phyloP scores from a whole-genome alignment of 495 filamentous ascomycete genomes.

The Acidomyces sp. region DNA sequence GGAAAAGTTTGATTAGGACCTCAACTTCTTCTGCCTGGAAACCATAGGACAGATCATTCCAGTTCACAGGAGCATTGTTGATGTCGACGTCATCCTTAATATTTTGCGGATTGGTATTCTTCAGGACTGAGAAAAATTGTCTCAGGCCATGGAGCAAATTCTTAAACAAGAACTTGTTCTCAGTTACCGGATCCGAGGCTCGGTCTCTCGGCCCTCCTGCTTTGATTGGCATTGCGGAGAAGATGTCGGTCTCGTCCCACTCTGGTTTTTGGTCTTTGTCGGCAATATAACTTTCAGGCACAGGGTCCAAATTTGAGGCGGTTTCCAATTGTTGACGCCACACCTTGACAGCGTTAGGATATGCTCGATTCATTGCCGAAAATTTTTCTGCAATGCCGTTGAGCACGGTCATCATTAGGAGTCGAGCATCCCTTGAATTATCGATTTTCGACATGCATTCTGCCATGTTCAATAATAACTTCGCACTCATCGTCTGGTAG shows the following conservation, averaged over 20 bases:
- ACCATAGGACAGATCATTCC: constrained; percentile 90
- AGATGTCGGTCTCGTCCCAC: constrained; percentile 98
- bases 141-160: constrained; percentile 97
- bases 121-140: constrained; percentile 89
- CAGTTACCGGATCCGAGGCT: constrained; percentile 80
- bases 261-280: constrained; percentile 69
- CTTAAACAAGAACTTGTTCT: constrained; percentile 97
- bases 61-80: constrained; percentile 69
- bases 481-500: constrained; percentile 99
- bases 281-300: constrained; percentile 66
- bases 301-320: constrained; percentile 40
- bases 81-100: constrained; percentile 47
- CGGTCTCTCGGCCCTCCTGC: constrained; percentile 85
- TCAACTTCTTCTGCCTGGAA: constrained; percentile 96
- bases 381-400: constrained; percentile 98
- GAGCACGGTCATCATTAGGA: constrained; percentile 93
- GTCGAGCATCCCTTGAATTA: constrained; percentile 82
- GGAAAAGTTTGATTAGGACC: constrained; percentile 93
- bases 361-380: constrained; percentile 93
- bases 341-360: constrained; percentile 84
- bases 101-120: constrained; percentile 63
- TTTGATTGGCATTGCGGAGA: constrained; percentile 89
- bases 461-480: constrained; percentile 90
- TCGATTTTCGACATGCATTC: constrained; percentile 87
- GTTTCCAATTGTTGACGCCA: constrained; percentile 35